These are phyloP conservation scores for Yamadazyma aaseri DNA, from an alignment of 1,139 yeast genomes.

Conservation along the genomic window DNA sequence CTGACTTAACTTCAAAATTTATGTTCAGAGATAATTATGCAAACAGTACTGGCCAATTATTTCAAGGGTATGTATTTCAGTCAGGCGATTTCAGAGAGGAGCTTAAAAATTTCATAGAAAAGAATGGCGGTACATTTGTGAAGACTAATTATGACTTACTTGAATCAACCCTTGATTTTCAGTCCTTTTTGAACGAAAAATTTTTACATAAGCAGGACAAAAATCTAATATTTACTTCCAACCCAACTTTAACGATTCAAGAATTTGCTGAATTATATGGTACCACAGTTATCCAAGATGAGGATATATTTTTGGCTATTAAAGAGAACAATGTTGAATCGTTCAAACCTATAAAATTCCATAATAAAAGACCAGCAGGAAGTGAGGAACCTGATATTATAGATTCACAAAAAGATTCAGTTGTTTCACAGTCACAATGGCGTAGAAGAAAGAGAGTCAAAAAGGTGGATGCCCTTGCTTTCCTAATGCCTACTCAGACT, in stretches of 20 bases:
- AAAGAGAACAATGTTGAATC: conserved; percentile 1
- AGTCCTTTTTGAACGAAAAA: conserved; percentile 7
- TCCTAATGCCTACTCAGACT: conserved; percentile 13
- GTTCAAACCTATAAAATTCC: conserved; percentile 1
- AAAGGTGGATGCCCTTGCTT: conserved; percentile 12
- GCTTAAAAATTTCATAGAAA: conserved; percentile 2
- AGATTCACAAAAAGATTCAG: background rate
- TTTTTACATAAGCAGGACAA: conserved; percentile 2
- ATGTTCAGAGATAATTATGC: conserved; percentile 6
- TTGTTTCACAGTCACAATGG: conserved; percentile 9
- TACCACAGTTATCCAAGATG: conserved; percentile 5
- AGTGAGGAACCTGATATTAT: conserved; percentile 7
- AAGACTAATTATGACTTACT: conserved; percentile 7
- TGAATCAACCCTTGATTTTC: conserved; percentile 4
- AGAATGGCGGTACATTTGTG: conserved; percentile 6
- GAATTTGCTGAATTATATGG: conserved; percentile 7
- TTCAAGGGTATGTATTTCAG: conserved; percentile 4
- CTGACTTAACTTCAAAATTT: conserved; percentile 7
- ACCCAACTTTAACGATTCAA: conserved; percentile 3
- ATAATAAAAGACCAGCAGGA: conserved; percentile 7
- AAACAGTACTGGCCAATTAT: conserved; percentile 2
- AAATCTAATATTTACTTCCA: conserved; percentile 5
- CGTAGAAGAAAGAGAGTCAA: conserved; percentile 10
- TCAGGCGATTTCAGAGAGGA: conserved; percentile 9
- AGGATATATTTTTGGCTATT: conserved; percentile 5